These are phyloP conservation scores for Podaxis mareebaensis DNA, from an alignment of 768 basidiomycete genomes.

Conservation along the genomic window DNA sequence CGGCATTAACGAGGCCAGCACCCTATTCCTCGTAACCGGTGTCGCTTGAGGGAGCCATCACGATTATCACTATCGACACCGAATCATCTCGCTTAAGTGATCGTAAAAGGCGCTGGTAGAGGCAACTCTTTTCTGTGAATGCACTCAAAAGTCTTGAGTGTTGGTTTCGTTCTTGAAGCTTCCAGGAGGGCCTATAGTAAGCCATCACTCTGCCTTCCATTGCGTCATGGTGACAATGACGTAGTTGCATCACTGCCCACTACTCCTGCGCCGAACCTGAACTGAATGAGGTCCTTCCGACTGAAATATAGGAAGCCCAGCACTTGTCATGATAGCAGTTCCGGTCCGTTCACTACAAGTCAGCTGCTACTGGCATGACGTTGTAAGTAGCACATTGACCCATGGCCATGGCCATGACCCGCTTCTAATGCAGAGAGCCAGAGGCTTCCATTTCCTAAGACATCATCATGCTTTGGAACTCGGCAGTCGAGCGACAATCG, in stretches of 20 bases:
- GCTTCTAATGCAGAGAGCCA: background rate
- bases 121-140: background rate
- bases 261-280: constrained; percentile 2
- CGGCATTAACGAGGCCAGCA: constrained; percentile 1
- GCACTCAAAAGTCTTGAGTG: background rate
- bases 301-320: background rate
- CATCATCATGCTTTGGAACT: background rate
- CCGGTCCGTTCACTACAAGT: constrained; percentile 1
- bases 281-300: background rate
- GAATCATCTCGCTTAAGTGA: background rate
- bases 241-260: background rate
- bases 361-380: background rate
- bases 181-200: background rate
- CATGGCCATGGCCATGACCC: background rate
- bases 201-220: background rate
- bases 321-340: background rate
- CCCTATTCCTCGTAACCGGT: background rate
- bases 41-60: background rate
- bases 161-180: background rate
- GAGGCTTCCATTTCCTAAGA: background rate
- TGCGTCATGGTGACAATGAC: constrained; percentile 1
- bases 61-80: background rate
- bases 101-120: background rate
- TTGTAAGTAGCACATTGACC: background rate
- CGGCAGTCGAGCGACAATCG: background rate